These are phyloP conservation scores for Teratosphaeriaceae sp. DNA, from an alignment of 2,329 filamentous ascomycete genomes.

Conservation along the genomic window DNA sequence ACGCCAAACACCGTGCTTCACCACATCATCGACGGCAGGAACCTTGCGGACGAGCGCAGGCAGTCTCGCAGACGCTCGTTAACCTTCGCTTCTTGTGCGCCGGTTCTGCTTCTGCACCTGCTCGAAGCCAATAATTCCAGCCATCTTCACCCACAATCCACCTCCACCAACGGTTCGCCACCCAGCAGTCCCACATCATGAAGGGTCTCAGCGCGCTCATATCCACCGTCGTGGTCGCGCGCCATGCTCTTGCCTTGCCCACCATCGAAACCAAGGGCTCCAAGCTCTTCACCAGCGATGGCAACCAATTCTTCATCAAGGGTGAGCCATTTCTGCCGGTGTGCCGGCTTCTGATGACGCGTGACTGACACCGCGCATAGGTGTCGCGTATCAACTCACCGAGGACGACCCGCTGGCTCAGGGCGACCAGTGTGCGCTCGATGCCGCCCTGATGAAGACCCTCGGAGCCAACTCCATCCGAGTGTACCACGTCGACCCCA, in stretches of 20 bases:
- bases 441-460: conserved; percentile 70
- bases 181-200: no score
- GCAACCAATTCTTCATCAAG: conserved; percentile 78
- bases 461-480: conserved; percentile 79
- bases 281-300: conserved; percentile 80
- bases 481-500: conserved; percentile 77
- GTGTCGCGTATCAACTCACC: conserved; percentile 41
- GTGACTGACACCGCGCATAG: conserved; percentile 33
- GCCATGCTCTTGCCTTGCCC: conserved; percentile 42
- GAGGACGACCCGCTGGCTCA: conserved; percentile 70
- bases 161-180: no score
- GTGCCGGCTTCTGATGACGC: conserved; percentile 29
- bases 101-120: no score
- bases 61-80: no score
- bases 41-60: no score
- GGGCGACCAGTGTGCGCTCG: conserved; percentile 66
- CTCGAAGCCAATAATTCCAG: no score
- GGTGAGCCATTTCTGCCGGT: conserved; percentile 48
- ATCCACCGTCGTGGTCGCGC: conserved; percentile 13
- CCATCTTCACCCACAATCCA: no score
- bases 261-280: conserved; percentile 60
- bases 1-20: no score
- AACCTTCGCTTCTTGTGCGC: no score
- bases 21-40: no score
- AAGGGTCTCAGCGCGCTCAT: background rate